Evolutionary conservation across 2,329 filamentous ascomycete genomes (phyloP), one percentile per base, ranked within the genome.

Genomic region (Xylaria sp.): DNA sequence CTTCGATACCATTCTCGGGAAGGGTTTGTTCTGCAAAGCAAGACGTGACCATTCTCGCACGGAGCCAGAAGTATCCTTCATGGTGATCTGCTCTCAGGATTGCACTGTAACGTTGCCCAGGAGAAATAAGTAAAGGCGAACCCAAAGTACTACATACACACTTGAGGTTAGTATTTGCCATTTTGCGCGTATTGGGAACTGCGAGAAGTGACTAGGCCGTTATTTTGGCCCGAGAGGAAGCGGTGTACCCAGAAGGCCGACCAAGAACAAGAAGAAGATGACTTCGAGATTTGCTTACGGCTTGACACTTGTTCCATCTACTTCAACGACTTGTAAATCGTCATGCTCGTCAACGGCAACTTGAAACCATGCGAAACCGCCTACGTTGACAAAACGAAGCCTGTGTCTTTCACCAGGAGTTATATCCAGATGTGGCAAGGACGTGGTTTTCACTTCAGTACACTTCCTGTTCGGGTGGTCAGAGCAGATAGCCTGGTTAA

Each of bases 291-390:
- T 25, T 7, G 29, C 53, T 55, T 42, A 55, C 53, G 90, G 88
- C 64, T 88, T 83, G 1, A 92, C 86, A 39, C 87, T 86, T 1
- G 89, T 87, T 17, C 90, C 91, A 73, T 93, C 91, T 0, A 91
- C 88, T 75, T 93, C 91, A 10, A 90, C 87, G 51, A 93, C 80
- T 0, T 81, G 75, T 51, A 79, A 70, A 27, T 71, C 69, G 11
- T 80, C 81, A 71, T 93, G 91, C 56, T 87, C 86, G 69, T 93
- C 91, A 51, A 93, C 82, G 74, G 87, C 88, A 31, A 93, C 84
- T 73, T 93, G 90, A 68, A 93, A 91, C 74, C 89, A 88, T 1
- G 90, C 89, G 73, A 92, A 92, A 0, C 88, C 89, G 11, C 89
- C 91, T 9, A 90, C 85, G 68, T 93, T 93, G 69, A 92, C 82